These are phyloP conservation scores for Athelia sp. DNA, from an alignment of 1,284 basidiomycete genomes.

Conservation along the genomic window DNA sequence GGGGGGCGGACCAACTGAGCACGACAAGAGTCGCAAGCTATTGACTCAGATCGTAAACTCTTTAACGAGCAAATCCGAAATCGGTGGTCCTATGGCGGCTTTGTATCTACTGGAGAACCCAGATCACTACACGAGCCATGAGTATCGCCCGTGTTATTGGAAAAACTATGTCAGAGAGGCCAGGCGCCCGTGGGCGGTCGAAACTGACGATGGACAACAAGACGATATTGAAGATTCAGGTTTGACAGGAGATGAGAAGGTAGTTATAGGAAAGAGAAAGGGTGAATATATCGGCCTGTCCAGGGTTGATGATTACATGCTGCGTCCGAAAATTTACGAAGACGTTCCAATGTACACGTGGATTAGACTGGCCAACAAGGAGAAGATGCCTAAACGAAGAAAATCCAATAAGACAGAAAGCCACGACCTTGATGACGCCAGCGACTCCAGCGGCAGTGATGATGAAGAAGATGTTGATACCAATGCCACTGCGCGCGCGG, in stretches of 20 bases:
- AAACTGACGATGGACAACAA: not conserved
- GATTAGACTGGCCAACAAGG: slow-evolving; percentile 10
- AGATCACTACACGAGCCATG: slow-evolving; percentile 26
- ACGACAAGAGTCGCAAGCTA: slow-evolving; percentile 18
- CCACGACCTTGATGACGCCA: too few relatives aligned
- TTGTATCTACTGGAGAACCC: slow-evolving; percentile 23
- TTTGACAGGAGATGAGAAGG: not conserved
- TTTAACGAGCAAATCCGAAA: slow-evolving; percentile 22
- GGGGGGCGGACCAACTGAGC: slow-evolving; percentile 1
- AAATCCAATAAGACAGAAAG: too few relatives aligned
- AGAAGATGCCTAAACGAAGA: slow-evolving; percentile 1
- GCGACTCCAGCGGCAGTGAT: too few relatives aligned
- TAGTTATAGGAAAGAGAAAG: not conserved
- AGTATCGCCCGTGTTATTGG: slow-evolving; percentile 23
- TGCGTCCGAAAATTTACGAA: slow-evolving; percentile 10
- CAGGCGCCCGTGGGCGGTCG: not conserved
- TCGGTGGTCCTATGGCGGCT: slow-evolving; percentile 25
- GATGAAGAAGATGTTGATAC: too few relatives aligned
- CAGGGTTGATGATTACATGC: slow-evolving; percentile 8
- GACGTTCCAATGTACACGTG: slow-evolving; percentile 19
- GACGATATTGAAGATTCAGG: not conserved
- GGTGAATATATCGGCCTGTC: not conserved
- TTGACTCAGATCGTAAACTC: slow-evolving; percentile 24
- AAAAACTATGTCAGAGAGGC: slow-evolving; percentile 10
- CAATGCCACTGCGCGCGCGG: too few relatives aligned